Percentiles rank a stretch among this genome's conserved stretches.
Conservation (phyloP, 768 basidiomycete genomes). For the Phanerochaete carnosa region DNA sequence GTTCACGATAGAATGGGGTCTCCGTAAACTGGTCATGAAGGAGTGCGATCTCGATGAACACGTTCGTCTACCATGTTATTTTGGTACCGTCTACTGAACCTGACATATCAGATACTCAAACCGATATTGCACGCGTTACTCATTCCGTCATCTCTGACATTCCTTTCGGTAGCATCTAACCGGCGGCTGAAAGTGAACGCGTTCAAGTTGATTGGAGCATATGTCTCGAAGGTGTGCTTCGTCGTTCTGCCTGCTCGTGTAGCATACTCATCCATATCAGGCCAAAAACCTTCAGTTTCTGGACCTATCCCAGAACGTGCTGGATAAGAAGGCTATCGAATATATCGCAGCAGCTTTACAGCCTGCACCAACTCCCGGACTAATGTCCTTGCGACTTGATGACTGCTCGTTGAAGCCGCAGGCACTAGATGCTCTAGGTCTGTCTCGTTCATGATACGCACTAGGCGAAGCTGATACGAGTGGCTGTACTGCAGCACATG, state of each 20-base stretch:
- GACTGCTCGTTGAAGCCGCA: slow-evolving; percentile 76
- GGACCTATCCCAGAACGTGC: slow-evolving; percentile 80
- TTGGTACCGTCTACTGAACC: neutral
- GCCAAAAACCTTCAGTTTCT: slow-evolving; percentile 79
- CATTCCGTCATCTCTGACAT: slow-evolving; percentile 76
- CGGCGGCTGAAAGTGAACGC: slow-evolving; percentile 71
- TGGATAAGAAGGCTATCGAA: slow-evolving; percentile 86
- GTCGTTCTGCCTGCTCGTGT: neutral
- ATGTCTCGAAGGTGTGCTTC: slow-evolving; percentile 59
- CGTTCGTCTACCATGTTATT: slow-evolving; percentile 38
- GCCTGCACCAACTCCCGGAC: slow-evolving; percentile 45
- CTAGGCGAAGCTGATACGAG: neutral
- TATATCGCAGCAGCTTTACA: slow-evolving; percentile 71
- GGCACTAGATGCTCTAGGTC: slow-evolving; percentile 79
- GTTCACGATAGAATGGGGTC: slow-evolving; percentile 89
- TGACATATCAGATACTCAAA: slow-evolving; percentile 62
- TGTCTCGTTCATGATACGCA: slow-evolving; percentile 23
- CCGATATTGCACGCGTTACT: slow-evolving; percentile 87
- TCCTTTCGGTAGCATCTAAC: slow-evolving; percentile 85
- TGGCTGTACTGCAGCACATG: slow-evolving; percentile 52
- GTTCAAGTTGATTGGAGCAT: slow-evolving; percentile 79
- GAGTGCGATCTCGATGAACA: slow-evolving; percentile 86
- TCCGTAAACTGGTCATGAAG: slow-evolving; percentile 79
- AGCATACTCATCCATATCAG: slow-evolving; percentile 33
- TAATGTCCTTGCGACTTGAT: slow-evolving; percentile 83